Conservation (phyloP, 352 stramenopile species). For the Phytophthora crassamura region DNA sequence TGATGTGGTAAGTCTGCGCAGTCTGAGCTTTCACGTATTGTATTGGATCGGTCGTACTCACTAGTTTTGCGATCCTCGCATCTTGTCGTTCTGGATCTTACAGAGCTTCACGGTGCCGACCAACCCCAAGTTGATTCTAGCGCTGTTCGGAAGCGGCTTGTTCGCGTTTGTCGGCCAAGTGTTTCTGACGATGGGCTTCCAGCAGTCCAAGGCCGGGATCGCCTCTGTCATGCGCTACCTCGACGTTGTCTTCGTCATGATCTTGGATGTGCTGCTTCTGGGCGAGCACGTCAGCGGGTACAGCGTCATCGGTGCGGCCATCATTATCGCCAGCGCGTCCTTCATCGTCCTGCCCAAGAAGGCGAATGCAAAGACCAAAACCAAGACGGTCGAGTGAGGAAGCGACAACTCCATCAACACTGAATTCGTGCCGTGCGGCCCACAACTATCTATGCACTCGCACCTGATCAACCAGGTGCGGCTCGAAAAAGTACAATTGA, state of each 20-base stretch:
- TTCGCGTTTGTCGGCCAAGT: constrained; percentile 70
- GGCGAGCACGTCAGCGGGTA: constrained; percentile 63
- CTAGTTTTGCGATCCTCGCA: not conserved
- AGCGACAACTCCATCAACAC: not conserved
- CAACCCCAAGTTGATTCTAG: constrained; percentile 40
- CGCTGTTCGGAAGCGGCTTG: constrained; percentile 54
- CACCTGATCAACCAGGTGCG: no score
- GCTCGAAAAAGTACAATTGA: not conserved
- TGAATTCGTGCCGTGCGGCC: not conserved
- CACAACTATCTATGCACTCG: constrained; percentile 1
- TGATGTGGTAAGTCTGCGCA: constrained; percentile 33
- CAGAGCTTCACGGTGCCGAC: constrained; percentile 47
- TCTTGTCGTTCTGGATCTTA: not conserved
- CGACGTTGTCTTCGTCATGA: constrained; percentile 77
- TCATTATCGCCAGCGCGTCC: constrained; percentile 63
- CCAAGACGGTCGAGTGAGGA: constrained; percentile 28
- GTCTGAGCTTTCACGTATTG: not conserved
- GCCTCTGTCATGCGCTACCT: constrained; percentile 82
- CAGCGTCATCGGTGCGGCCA: constrained; percentile 60
- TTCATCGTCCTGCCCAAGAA: constrained; percentile 58
- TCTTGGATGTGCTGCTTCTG: constrained; percentile 65
- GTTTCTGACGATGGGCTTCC: constrained; percentile 77
- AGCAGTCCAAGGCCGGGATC: constrained; percentile 77
- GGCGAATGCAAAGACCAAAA: constrained; percentile 6
- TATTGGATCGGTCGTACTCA: not conserved